Evolutionary conservation across 352 stramenopile genomes (phyloP), one percentile per base, ranked within the genome.

Genomic region (Phytophthora megakarya): DNA sequence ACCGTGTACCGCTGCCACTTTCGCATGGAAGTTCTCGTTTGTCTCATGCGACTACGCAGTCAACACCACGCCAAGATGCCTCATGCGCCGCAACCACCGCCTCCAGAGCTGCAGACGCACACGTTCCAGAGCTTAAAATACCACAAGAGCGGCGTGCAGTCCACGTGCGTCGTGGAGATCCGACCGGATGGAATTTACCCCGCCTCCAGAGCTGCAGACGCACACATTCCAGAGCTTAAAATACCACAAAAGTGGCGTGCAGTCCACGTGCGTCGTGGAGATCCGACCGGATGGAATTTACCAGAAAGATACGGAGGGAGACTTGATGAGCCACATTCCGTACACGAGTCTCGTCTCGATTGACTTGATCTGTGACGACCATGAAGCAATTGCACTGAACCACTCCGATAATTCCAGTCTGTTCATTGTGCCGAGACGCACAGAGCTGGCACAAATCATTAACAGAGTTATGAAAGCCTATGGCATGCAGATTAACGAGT

Each of bases 321-420:
- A 94, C 28, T 32, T 92, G 18, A 88, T 90, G 76, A 90, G 80
- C 30, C 79, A 90, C 67, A 92, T 94, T 51, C 72, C 81, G 19
- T 94, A 92, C 60, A 92, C 85, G 11, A 92, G 81, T 50, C 67
- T 94, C 19, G 85, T 94, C 21, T 94, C 85, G 0, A 90, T 94
- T 33, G 83, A 94, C 48, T 37, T 94, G 45, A 83, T 94, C n/a
- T 89, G 77, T 38, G 81, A 94, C 57, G 70, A 90, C 48, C 78
- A 84, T 47, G 75, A 87, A 12, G 83, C 81, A 12, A 86, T 94
- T 51, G 49, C 75, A 6, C 63, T 94, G 11, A 94, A 94, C 57
- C 83, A 94, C 45, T 81, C 83, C 30, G 81, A 92, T 63, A 92
- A 92, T 43, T 94, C 85, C 40, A 94, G 85, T 59, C 55, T 94